Base-by-base conservation (phyloP, 805 yeast species). In the Ascoidea asiatica region DNA sequence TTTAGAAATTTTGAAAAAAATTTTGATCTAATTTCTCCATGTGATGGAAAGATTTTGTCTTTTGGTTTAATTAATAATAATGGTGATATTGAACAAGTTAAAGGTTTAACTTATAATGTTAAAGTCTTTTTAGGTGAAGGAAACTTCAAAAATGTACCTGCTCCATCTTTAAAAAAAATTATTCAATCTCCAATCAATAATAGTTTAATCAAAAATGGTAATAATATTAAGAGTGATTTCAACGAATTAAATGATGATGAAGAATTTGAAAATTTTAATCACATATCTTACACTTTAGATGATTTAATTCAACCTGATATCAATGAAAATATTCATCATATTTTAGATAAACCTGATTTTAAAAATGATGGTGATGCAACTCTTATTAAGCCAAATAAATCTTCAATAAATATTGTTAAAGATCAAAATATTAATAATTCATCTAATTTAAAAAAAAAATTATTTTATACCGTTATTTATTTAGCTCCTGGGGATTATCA, bases 401-500 rank as follows among this genome's bases (percentile, higher is more conserved):
- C 39, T 37, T 8, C 39, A 2, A 67, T 71, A 40, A 59, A 66
- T 59, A 59, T 66, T 54, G 58, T 72, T 43, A 58, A 63, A 5
- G 43, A 53, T 4, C 46, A 46, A 21, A 46, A 44, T 15, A 23
- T 38, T 4, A 36, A 15, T 19, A 38, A 22, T 44, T 40, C 18
- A 37, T 38, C 5, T 44, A 48, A 19, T 43, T 44, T n/a, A 40
- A 41, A 5, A 21, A 82, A 77, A 44, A 74, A 77, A 52, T 66
- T 92, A 46, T 90, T 72, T 56, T 92, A 81, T 61, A 81, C 95
- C 1, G 99, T 92, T 18, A 86, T 92, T 18, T 92, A 92, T 59
- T 69, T 92, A 44, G 96, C 97, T 0, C 99, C 99, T 0, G 99
- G 99, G 37, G 98, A 92, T 60, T 92, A 92, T 62, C 99, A 92